A percentile compares a stretch with the other conserved stretches of the same genome.
phyloP scores from a whole-genome alignment of 106 monocot genomes.

The Dendrobium huoshanense region DNA sequence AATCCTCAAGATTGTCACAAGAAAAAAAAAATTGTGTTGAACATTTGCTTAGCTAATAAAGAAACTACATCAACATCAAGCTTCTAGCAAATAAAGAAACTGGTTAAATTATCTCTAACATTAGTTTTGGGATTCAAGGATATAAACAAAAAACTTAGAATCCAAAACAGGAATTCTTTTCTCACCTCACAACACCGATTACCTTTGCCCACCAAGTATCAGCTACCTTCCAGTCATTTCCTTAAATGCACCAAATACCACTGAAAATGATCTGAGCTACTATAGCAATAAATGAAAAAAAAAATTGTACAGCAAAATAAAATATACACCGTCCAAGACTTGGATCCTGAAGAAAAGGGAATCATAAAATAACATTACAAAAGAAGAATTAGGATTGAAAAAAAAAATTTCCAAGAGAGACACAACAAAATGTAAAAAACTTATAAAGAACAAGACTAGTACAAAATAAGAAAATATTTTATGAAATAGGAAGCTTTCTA shows the following conservation, averaged over 20 bases:
- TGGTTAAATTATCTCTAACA: background rate
- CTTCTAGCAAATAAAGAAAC: too few species aligned
- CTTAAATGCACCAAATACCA: conserved; percentile 71
- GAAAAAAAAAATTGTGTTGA: too few species aligned
- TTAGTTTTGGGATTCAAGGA: conserved; percentile 1
- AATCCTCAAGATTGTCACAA: too few species aligned
- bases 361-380: background rate
- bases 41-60: too few species aligned
- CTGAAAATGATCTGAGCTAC: conserved; percentile 53
- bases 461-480: background rate
- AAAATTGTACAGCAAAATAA: conserved; percentile 54
- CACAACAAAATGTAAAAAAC: background rate
- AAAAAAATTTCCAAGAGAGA: background rate
- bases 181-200: conserved; percentile 76
- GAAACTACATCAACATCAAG: too few species aligned
- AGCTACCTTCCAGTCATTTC: conserved; percentile 40
- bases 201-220: conserved; percentile 70
- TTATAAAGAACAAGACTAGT: background rate
- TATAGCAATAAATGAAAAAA: conserved; percentile 51
- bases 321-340: conserved; percentile 33
- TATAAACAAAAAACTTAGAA: background rate
- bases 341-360: background rate
- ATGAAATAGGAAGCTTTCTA: too few species aligned
- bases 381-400: background rate
- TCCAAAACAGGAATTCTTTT: background rate